A percentile compares a stretch with the other conserved stretches of the same genome.
These are phyloP conservation scores for Pinus tabuliformis DNA, from an alignment of 75 land plant genomes.

Conservation along the genomic window DNA sequence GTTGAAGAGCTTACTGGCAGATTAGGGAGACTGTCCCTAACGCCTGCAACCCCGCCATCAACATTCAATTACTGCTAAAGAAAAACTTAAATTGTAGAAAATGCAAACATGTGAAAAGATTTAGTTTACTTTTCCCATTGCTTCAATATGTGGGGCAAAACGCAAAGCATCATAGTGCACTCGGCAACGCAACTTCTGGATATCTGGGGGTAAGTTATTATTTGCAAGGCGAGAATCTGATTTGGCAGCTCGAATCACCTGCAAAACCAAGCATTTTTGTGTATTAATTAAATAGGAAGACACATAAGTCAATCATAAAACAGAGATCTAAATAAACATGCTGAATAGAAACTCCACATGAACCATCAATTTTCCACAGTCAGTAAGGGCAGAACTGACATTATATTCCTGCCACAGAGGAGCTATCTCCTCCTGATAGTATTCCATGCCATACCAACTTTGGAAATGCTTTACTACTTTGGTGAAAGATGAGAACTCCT, in stretches of 20 bases:
- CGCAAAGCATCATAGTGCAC: slow-evolving; percentile 85
- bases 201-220: slow-evolving; percentile 79
- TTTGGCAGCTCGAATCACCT: slow-evolving; percentile 90
- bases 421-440: slow-evolving; percentile 77
- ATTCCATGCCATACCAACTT: slow-evolving; percentile 85
- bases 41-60: too few relatives aligned
- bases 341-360: neutral
- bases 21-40: too few relatives aligned
- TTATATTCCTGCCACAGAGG: slow-evolving; percentile 67
- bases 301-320: too few relatives aligned
- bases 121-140: slow-evolving; percentile 62
- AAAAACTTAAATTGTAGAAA: slow-evolving; percentile 2
- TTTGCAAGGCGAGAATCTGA: slow-evolving; percentile 97
- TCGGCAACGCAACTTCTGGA: slow-evolving; percentile 93
- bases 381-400: slow-evolving; percentile 27
- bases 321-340: neutral
- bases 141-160: slow-evolving; percentile 78
- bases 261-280: neutral
- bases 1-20: too few relatives aligned
- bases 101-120: neutral
- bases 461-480: slow-evolving; percentile 76
- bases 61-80: neutral
- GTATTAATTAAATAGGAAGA: too few relatives aligned
- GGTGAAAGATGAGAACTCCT: slow-evolving; percentile 42
- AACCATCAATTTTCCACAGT: neutral